Evolutionary conservation across 1,284 basidiomycete genomes (phyloP).

Genomic region (Thecaphora frezii): DNA sequence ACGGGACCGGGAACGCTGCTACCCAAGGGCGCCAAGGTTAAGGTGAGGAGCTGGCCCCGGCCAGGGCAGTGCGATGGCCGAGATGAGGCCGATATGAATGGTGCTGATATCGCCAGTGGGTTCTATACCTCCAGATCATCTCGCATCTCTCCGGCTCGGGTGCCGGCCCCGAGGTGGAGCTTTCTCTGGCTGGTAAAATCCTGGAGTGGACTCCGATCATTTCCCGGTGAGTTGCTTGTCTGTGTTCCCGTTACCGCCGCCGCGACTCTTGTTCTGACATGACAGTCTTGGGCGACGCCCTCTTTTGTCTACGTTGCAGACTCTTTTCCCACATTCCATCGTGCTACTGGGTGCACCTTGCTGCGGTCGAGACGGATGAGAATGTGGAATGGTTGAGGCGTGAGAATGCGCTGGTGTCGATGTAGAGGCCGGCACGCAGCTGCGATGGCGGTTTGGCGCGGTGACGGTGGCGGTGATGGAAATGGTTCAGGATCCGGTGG

Average conservation of each 20-base stretch:
- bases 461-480: too few relatives aligned
- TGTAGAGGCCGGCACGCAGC: too few relatives aligned
- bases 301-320: constrained; percentile 5
- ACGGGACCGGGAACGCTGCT: constrained; percentile 37
- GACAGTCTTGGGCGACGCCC: too few relatives aligned
- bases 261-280: too few relatives aligned
- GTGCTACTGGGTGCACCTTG: constrained; percentile 29
- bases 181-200: constrained; percentile 12
- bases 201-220: constrained; percentile 17
- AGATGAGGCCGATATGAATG: too few relatives aligned
- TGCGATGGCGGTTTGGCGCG: too few relatives aligned
- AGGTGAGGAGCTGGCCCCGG: too few relatives aligned
- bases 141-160: constrained; percentile 25
- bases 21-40: constrained; percentile 17
- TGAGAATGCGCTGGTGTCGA: too few relatives aligned
- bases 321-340: constrained; percentile 22
- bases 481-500: too few relatives aligned
- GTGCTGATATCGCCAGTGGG: too few relatives aligned
- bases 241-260: too few relatives aligned
- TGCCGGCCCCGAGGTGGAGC: constrained; percentile 22
- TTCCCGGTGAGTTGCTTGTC: constrained; percentile 1
- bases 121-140: constrained; percentile 7
- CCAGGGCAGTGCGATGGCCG: too few relatives aligned
- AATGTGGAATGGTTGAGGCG: constrained; percentile 7
- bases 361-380: constrained; percentile 20